Base-by-base conservation (phyloP, 768 basidiomycete genomes). In the Melanogaster broomeanus region DNA sequence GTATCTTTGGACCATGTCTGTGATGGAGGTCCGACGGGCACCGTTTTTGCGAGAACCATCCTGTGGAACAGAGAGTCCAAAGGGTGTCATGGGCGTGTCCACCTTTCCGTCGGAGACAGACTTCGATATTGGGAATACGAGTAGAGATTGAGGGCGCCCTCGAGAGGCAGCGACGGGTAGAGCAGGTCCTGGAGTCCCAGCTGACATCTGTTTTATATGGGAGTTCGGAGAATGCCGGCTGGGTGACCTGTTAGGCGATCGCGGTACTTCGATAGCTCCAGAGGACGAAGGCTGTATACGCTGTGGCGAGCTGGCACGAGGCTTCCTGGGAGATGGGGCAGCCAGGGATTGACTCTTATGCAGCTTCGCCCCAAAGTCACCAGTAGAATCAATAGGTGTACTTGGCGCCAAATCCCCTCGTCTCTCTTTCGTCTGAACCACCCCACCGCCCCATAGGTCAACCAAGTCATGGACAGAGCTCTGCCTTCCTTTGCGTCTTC, bases 401-500 rank as follows among this genome's bases (percentile, higher is more conserved):
- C 48, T 60, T 18, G 56, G 46, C 18, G 42, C 19, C 18, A 39
- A 42, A 52, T 69, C 61, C 51, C 63, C 65, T 28, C 68, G 71
- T 55, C 74, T 78, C 56, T 81, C 78, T 58, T 76, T 80, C 21
- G 63, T 63, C 55, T 66, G 72, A 42, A 59, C 56, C 52, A 74
- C 53, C 13, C 77, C 75, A 7, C 87, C 87, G 37, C 88, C 88
- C 76, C 86, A 91, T 25, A 92, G 66, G 64, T 88, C 87, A 25
- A 92, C 87, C 49, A 92, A 64, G 61, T 93, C 87, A 61, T 93
- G 89, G 21, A 92, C 89, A 12, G 91, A 92, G 60, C 83, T 86
- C 72, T 92, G 88, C 56, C 90, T 72, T 35, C 80, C 74, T 58
- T 68, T 77, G 37, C 69, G 62, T 45, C 66, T 69, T 45, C 67